Base-by-base conservation (phyloP, 495 filamentous ascomycete species). In the Evansstolkia leycettana region DNA sequence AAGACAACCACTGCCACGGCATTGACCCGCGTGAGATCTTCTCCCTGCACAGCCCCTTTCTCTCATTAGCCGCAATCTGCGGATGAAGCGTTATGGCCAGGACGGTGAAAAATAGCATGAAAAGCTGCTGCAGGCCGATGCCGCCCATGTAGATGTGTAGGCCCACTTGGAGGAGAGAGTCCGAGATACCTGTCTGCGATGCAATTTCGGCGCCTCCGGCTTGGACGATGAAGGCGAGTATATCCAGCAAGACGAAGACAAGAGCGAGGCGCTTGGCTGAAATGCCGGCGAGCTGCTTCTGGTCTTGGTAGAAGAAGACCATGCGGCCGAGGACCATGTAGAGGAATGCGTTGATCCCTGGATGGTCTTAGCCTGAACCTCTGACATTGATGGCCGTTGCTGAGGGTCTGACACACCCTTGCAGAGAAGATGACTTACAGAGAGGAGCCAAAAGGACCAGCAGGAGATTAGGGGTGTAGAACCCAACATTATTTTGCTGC, bases 241-340 rank as follows among this genome's bases (percentile, higher is more conserved):
- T 61, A 43, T 82, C 78, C n/a, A 76, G 58, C 34, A 58, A 60
- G 20, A 82, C 76, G 39, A 82, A 84, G 39, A 73, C 59, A 17
- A 63, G 58, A 7, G 61, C 67, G 17, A 76, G 61, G 14, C 50
- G 52, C 28, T 49, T 52, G 0, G 72, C 66, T 12, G 67, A 66
- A 43, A 83, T 55, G 1, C 58, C 43, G 25, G 48, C 56, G 7
- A 80, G 53, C 15, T 53, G 55, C 20, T 65, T 51, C 7, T 54
- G 48, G 1, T 66, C 59, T n/a, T 70, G 46, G 52, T 69, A 78
- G 50, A 70, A 72, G 45, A 64, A 62, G 11, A 81, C 67, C 60
- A 82, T 64, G 5, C 78, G 63, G 1, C 72, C 76, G 31, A 81
- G 51, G 11, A 72, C 67, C 76, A 81, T 80, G 60, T 82, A 84